phyloP scores from a whole-genome alignment of 306 rosid genomes.

The Quercus variabilis region DNA sequence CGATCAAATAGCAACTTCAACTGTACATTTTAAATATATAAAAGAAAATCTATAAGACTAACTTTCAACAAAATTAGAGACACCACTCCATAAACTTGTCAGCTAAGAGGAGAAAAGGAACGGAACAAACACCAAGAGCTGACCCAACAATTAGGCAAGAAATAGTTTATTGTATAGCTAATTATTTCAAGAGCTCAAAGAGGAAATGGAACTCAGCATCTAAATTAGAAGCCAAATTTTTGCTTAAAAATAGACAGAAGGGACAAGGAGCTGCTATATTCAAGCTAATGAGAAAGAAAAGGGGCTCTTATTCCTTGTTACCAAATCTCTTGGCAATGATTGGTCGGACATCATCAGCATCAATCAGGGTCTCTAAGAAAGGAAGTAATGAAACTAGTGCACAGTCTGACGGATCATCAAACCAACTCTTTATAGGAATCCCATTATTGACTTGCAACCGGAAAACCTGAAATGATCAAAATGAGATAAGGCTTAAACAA shows the following conservation, averaged over 20 bases:
- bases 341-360: constrained; percentile 95
- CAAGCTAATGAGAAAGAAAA: constrained; percentile 52
- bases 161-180: constrained; percentile 63
- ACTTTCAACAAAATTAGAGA: constrained; percentile 66
- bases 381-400: constrained; percentile 92
- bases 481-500: constrained; percentile 34
- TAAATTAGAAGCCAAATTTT: constrained; percentile 50
- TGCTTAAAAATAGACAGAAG: constrained; percentile 34
- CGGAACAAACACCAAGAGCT: constrained; percentile 33
- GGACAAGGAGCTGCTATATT: constrained; percentile 49
- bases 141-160: constrained; percentile 52
- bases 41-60: constrained; percentile 54
- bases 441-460: constrained; percentile 98
- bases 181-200: constrained; percentile 48
- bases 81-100: constrained; percentile 52
- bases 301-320: constrained; percentile 77
- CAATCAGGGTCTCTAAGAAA: constrained; percentile 87
- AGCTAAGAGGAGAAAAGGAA: constrained; percentile 46
- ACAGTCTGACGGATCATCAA: constrained; percentile 84
- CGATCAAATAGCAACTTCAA: constrained; percentile 38
- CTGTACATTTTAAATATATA: constrained; percentile 54
- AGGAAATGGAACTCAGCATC: constrained; percentile 40
- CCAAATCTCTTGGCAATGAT: constrained; percentile 82
- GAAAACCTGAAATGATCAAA: constrained; percentile 74
- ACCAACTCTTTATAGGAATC: constrained; percentile 99